These are phyloP conservation scores for Biscogniauxia mediterranea DNA, from an alignment of 2,329 filamentous ascomycete genomes.

Conservation along the genomic window DNA sequence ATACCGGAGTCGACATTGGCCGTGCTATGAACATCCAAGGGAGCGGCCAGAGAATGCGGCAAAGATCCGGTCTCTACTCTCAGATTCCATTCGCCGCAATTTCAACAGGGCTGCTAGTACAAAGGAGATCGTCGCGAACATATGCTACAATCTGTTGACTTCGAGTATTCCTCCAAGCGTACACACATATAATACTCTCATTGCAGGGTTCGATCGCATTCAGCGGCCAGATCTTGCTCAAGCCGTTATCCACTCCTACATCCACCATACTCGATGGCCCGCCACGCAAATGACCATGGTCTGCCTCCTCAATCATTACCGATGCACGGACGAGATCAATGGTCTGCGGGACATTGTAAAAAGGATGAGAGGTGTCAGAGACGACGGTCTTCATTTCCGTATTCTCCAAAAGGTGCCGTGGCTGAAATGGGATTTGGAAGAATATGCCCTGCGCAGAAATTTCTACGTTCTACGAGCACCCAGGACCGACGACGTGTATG, in stretches of 20 bases:
- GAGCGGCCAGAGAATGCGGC: conserved; percentile 10
- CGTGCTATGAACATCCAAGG: conserved; percentile 24
- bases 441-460: conserved; percentile 32
- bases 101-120: conserved; percentile 24
- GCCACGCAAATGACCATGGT: conserved; percentile 50
- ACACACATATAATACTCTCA: conserved; percentile 68
- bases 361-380: conserved; percentile 43
- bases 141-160: conserved; percentile 66
- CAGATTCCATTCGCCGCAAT: conserved; percentile 27
- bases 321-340: conserved; percentile 38
- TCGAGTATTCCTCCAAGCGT: conserved; percentile 62
- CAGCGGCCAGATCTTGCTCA: conserved; percentile 50
- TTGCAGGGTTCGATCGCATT: conserved; percentile 60
- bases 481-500: conserved; percentile 40
- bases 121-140: conserved; percentile 38
- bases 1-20: conserved; percentile 16
- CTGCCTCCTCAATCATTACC: conserved; percentile 52
- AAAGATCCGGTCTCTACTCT: conserved; percentile 20
- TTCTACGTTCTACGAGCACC: conserved; percentile 39
- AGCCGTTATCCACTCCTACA: conserved; percentile 51
- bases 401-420: conserved; percentile 31
- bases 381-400: conserved; percentile 28
- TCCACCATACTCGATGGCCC: conserved; percentile 41
- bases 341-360: conserved; percentile 45
- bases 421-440: conserved; percentile 20